Evolutionary conservation across 108 stramenopile species (phyloP).

Genomic region (Cyclotella choctawhatcheeana): DNA sequence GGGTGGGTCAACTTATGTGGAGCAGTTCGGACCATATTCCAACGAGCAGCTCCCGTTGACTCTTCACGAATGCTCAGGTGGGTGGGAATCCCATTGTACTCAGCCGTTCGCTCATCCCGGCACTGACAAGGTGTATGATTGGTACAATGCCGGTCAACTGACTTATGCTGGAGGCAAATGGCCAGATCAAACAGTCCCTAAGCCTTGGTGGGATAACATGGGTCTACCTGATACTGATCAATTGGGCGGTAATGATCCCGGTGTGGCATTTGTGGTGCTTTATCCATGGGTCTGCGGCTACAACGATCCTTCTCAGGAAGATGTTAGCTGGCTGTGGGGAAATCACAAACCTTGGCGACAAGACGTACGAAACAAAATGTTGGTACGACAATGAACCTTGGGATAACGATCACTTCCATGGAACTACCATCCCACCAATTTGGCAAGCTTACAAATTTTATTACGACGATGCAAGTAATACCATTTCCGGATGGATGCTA

Average conservation of each 20-base stretch:
- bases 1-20: neutral
- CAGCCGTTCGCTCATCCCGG: constrained; percentile 10
- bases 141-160: neutral
- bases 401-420: neutral
- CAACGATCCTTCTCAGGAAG: neutral
- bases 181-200: neutral
- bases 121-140: neutral
- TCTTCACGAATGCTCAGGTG: neutral
- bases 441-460: constrained; percentile 8
- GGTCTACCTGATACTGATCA: neutral
- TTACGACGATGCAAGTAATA: neutral
- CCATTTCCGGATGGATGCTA: neutral
- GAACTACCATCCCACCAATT: neutral
- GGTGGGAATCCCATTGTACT: neutral
- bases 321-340: constrained; percentile 6
- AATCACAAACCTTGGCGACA: neutral
- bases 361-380: neutral
- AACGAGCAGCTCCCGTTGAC: neutral
- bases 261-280: neutral
- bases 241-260: constrained; percentile 3
- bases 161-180: neutral
- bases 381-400: neutral
- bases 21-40: constrained; percentile 5
- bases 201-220: constrained; percentile 15
- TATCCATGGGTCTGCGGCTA: constrained; percentile 3